Evolutionary conservation across 2,329 filamentous ascomycete species (phyloP).

Genomic region (Chrysosporium keratinophilum): DNA sequence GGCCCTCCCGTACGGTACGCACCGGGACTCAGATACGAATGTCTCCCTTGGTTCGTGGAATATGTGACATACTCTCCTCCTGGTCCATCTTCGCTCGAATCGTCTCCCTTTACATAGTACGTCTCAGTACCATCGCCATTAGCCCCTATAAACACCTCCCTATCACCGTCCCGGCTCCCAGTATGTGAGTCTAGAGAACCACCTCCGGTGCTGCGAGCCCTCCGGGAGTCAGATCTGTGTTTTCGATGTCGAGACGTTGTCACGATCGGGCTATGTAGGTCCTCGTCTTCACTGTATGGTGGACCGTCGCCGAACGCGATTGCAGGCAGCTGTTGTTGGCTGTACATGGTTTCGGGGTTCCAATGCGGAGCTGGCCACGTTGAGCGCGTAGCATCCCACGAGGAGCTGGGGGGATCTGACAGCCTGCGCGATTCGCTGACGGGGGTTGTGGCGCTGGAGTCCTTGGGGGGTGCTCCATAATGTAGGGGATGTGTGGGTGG

Average conservation of each 20-base stretch:
- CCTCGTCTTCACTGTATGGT: slow-evolving; percentile 91
- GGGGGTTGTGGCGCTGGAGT: slow-evolving; percentile 74
- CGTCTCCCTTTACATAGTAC: slow-evolving; percentile 62
- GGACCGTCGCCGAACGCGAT: slow-evolving; percentile 81
- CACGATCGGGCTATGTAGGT: slow-evolving; percentile 78
- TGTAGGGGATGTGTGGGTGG: slow-evolving; percentile 72
- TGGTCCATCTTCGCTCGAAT: slow-evolving; percentile 55
- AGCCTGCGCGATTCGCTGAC: slow-evolving; percentile 67
- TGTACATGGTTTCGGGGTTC: slow-evolving; percentile 42
- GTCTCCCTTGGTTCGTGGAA: slow-evolving; percentile 53
- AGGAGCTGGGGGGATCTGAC: slow-evolving; percentile 66
- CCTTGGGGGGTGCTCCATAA: slow-evolving; percentile 78
- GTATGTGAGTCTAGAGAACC: slow-evolving; percentile 32
- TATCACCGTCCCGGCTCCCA: slow-evolving; percentile 46
- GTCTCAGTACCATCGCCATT: slow-evolving; percentile 62
- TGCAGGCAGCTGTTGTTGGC: slow-evolving; percentile 63
- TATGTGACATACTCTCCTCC: slow-evolving; percentile 76
- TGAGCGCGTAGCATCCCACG: slow-evolving; percentile 59
- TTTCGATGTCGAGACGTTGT: slow-evolving; percentile 77
- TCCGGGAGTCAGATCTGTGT: slow-evolving; percentile 51
- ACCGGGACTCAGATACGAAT: slow-evolving; percentile 38
- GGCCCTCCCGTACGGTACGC: slow-evolving; percentile 31
- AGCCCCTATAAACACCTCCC: slow-evolving; percentile 57
- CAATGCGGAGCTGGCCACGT: slow-evolving; percentile 46
- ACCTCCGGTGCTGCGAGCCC: slow-evolving; percentile 38